Evolutionary conservation across 139 green algal genomes (phyloP).

Genomic region (Chlamydomonas schloesseri): DNA sequence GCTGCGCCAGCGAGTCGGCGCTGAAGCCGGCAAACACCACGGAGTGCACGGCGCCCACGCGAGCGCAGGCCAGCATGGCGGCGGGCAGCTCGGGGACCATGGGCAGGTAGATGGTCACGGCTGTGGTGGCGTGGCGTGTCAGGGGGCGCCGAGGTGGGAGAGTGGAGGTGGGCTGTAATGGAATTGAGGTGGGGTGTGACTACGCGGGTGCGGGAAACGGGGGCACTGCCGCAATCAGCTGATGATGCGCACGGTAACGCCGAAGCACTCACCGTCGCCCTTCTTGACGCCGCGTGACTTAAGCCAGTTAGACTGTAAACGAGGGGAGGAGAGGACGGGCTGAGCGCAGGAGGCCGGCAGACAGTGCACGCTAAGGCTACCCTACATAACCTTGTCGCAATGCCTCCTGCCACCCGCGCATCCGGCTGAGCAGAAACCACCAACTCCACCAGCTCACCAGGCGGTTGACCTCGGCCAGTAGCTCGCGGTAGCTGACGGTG

Average conservation of each 20-base stretch:
- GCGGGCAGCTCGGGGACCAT: constrained; percentile 85
- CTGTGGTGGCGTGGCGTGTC: constrained; percentile 5
- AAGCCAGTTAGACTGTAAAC: constrained; percentile 92
- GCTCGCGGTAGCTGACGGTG: constrained; percentile 84
- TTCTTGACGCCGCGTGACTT: constrained; percentile 82
- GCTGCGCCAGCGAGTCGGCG: constrained; percentile 82
- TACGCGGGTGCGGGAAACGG: too few relatives aligned
- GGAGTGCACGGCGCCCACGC: constrained; percentile 94
- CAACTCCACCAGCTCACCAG: constrained; percentile 39
- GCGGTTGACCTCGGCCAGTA: constrained; percentile 72
- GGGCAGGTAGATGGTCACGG: constrained; percentile 96
- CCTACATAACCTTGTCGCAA: too few relatives aligned
- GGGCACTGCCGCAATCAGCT: too few relatives aligned
- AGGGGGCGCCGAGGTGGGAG: too few relatives aligned
- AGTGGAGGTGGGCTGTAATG: neutral
- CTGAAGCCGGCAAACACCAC: constrained; percentile 98
- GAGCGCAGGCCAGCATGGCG: constrained; percentile 88
- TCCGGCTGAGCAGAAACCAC: too few relatives aligned
- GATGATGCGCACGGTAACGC: too few relatives aligned
- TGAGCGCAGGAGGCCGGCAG: too few relatives aligned
- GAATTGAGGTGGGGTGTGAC: neutral
- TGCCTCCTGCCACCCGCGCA: too few relatives aligned
- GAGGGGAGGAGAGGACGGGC: too few relatives aligned
- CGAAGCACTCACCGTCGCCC: constrained; percentile 70
- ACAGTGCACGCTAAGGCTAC: too few relatives aligned